Evolutionary conservation across 83 land plant species (phyloP), one percentile per base, ranked within the genome.

Genomic region (Thuja plicata): DNA sequence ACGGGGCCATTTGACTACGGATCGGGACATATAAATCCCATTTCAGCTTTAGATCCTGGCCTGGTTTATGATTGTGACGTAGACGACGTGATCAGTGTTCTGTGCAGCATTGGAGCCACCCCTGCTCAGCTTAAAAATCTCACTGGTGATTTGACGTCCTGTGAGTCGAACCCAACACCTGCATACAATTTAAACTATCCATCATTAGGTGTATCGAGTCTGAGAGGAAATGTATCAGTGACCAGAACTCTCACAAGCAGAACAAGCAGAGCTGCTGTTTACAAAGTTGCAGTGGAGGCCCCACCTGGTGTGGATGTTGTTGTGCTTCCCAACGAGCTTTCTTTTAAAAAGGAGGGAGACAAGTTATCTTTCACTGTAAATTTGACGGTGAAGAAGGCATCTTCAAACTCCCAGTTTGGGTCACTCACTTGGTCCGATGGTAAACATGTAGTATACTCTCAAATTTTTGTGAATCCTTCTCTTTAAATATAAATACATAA

Each of bases 1-100:
- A 62, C 94, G 13, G 90, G 92, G 43, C 95, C 95, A 41, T 93
- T 93, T 85, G 90, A 92, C 50, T 89, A 88, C 66, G 95, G 94
- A 73, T 89, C 95, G 4, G 95, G 95, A 40, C 93, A 92, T 85
- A 83, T 93, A 19, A 84, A 92, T 84, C 93, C 89, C 8, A 32
- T 38, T 43, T 91, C 90, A 17, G 95, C 93, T 17, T 12, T 90
- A n/a, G 55, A 93, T 82, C 95, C 95, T 9, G 95, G 95, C 35
- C 91, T 93, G 21, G 82, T 93, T 5, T 93, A 93, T 45, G 95
- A 93, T 21, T 74, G 85, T 24, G 73, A 86, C 66, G 37, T 90
- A 6, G 54, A 87, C 8, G 90, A 92, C 60, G 30, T 90, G 41
- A 77, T 94, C 54, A 45, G 87, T 38, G 90, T 92, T 74, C 90